These are phyloP conservation scores for Waltergamsia citrina DNA, from an alignment of 2,329 filamentous ascomycete genomes.

Conservation along the genomic window DNA sequence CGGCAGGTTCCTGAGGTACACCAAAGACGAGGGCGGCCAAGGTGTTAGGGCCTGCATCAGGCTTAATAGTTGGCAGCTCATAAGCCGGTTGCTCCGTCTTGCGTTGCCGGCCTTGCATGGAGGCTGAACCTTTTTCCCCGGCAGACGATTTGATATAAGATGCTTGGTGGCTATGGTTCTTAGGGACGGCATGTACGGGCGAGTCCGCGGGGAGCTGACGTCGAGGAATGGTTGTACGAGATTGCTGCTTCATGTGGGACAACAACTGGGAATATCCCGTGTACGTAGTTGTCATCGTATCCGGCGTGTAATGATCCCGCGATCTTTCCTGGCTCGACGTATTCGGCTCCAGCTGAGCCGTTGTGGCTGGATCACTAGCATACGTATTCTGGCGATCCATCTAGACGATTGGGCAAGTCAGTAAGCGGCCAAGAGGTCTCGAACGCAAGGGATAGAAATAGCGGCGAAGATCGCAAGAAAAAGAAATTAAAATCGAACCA, in stretches of 20 bases:
- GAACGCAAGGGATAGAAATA: not conserved
- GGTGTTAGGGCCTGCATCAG: not conserved
- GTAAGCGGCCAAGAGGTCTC: not conserved
- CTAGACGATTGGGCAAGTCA: conserved; percentile 1
- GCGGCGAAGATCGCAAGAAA: no score
- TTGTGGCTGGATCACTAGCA: not conserved
- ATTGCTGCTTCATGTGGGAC: not conserved
- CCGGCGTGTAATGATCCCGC: no score
- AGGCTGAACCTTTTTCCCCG: not conserved
- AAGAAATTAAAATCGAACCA: not conserved
- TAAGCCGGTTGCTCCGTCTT: not conserved
- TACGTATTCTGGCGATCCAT: conserved; percentile 2
- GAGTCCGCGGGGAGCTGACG: not conserved
- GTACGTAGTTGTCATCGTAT: no score
- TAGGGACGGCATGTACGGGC: no score
- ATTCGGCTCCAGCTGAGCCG: not conserved
- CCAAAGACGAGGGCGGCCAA: not conserved
- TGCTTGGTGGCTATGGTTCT: not conserved
- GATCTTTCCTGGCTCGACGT: not conserved
- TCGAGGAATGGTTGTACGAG: not conserved
- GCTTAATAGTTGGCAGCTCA: not conserved
- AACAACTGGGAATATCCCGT: no score
- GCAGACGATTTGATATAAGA: not conserved
- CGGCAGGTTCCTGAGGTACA: no score
- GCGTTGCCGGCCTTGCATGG: not conserved